These are phyloP conservation scores for Phialophora expanda DNA, from an alignment of 2,329 filamentous ascomycete species.

Conservation along the genomic window DNA sequence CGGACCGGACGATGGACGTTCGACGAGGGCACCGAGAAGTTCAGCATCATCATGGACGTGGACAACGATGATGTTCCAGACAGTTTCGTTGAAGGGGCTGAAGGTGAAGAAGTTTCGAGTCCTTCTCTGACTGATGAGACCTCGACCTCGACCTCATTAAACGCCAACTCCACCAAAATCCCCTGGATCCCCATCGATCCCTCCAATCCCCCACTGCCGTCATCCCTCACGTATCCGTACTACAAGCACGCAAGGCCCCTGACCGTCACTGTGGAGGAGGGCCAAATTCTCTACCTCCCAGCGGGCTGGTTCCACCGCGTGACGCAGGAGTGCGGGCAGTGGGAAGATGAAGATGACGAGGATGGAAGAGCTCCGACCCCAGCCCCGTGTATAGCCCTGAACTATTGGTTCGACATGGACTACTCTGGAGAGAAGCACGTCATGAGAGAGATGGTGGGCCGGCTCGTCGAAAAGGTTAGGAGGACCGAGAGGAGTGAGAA, in stretches of 20 bases:
- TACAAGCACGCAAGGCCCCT: constrained; percentile 33
- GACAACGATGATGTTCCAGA: too few species aligned
- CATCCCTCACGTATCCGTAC: constrained; percentile 19
- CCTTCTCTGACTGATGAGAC: background rate
- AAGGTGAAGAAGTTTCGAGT: too few species aligned
- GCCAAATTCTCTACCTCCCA: constrained; percentile 39
- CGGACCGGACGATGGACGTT: constrained; percentile 27
- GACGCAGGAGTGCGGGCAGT: constrained; percentile 36
- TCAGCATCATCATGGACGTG: constrained; percentile 21
- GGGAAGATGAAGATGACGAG: constrained; percentile 27
- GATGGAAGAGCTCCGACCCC: too few species aligned
- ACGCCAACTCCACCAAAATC: constrained; percentile 22
- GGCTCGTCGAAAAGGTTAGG: constrained; percentile 27
- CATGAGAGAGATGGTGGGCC: constrained; percentile 48
- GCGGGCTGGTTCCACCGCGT: constrained; percentile 41
- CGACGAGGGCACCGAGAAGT: background rate
- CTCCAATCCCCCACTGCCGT: constrained; percentile 7
- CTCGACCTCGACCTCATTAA: background rate
- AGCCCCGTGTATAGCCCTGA: constrained; percentile 39
- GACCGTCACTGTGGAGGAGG: constrained; percentile 34
- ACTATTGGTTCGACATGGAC: constrained; percentile 41
- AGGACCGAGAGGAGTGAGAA: background rate
- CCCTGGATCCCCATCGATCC: constrained; percentile 39
- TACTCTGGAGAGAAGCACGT: constrained; percentile 52
- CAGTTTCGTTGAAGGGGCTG: too few species aligned